Base-by-base conservation (phyloP, 2,329 filamentous ascomycete species). In the Colletotrichum sp. region DNA sequence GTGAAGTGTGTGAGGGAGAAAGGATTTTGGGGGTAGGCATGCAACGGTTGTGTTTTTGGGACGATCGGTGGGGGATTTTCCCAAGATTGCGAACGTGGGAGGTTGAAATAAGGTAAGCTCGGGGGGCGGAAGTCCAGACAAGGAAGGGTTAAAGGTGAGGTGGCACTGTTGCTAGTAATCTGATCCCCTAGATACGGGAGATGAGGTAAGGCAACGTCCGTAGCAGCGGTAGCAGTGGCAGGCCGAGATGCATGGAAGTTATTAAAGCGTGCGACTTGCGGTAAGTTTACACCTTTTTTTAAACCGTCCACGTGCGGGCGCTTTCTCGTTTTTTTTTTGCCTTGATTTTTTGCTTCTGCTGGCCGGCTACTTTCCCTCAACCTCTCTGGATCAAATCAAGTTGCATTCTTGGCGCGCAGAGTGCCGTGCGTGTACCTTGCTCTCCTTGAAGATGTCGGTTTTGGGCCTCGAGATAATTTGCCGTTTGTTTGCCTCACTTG, bases 31-130 rank as follows among this genome's bases (percentile, higher is more conserved):
- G 67, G 55, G 7, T 64, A 64, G 25, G 62, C 32, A 27, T 52
- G 68, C 9, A n/a, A n/a, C 7, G 55, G 32, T 44, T 11, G 22
- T 63, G 66, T 63, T 70, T 70, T 70, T 66, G 55, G 36, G 34
- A 77, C 44, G 72, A 61, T 44, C 61, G 67, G 66, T 39, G 62
- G 72, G 71, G 25, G 49, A 36, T 68, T 76, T 67, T 69, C 44
- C 19, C 34, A 74, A 65, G 65, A 62, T 74, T 74, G 74, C 64
- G 49, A 70, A 74, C 59, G 64, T 61, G 71, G 62, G 75, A 77
- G 75, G 75, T 77, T 77, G 75, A 76, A 75, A 75, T 77, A 77
- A 76, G 70, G 70, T 74, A 76, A 75, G 71, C 67, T 77, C 63
- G 75, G 75, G 59, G 75, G 61, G 75, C 59, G 59, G 57, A 61